Conservation (phyloP, 306 rosid genomes). For the Myrica gale region DNA sequence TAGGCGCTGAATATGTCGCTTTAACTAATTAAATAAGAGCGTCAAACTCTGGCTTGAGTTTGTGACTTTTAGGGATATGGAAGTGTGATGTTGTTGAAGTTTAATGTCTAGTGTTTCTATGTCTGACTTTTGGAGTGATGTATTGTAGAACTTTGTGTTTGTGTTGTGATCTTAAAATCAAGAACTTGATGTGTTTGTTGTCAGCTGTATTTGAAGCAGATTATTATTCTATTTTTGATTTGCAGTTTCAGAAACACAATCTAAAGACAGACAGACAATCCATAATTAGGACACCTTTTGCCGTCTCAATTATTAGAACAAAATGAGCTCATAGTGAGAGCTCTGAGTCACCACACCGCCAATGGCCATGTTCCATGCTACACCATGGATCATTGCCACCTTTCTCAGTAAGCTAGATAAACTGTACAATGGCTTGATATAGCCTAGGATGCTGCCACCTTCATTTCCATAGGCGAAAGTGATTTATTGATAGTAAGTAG, state of each 20-base stretch:
- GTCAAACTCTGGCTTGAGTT: slow-evolving; percentile 27
- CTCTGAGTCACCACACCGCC: neutral
- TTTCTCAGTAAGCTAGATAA: too few species aligned
- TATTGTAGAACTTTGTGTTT: slow-evolving; percentile 30
- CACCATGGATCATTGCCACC: neutral
- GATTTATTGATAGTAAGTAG: neutral
- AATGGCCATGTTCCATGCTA: neutral
- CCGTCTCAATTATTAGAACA: neutral
- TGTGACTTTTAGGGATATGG: slow-evolving; percentile 22
- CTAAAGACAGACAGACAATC: neutral
- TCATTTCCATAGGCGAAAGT: neutral
- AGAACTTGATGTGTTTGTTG: neutral
- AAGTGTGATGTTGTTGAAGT: slow-evolving; percentile 20
- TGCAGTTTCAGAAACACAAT: neutral
- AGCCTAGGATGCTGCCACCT: neutral
- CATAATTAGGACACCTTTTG: neutral
- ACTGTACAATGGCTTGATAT: too few species aligned
- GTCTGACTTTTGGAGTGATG: slow-evolving; percentile 33
- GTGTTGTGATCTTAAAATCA: slow-evolving; percentile 14
- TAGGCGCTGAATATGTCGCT: slow-evolving; percentile 24
- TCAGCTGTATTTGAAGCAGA: neutral
- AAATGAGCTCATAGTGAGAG: neutral
- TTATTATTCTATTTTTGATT: neutral
- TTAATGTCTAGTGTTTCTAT: slow-evolving; percentile 15
- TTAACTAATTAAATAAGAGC: slow-evolving; percentile 39